These are phyloP conservation scores for Metschnikowia similis DNA, from an alignment of 805 yeast genomes.

Conservation along the genomic window DNA sequence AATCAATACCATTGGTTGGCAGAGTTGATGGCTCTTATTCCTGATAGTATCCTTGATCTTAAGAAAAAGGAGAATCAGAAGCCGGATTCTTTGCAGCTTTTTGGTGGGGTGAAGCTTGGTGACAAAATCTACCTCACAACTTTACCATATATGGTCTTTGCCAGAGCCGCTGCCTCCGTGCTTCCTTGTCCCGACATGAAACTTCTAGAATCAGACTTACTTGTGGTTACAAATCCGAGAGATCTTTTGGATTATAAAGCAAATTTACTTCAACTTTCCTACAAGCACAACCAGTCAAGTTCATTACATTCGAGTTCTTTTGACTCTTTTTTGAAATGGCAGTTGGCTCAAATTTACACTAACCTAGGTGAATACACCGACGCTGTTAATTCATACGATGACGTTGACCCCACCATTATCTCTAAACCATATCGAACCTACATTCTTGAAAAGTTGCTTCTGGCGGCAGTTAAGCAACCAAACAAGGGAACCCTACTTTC, in stretches of 20 bases:
- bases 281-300: not conserved
- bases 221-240: not conserved
- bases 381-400: not conserved
- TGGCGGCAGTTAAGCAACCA: not conserved
- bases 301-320: not conserved
- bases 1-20: slow-evolving; percentile 67
- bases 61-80: slow-evolving; percentile 10
- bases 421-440: not conserved
- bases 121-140: slow-evolving; percentile 26
- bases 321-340: slow-evolving; percentile 32
- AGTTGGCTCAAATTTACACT: slow-evolving; percentile 48
- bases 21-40: slow-evolving; percentile 48
- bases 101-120: slow-evolving; percentile 32
- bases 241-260: slow-evolving; percentile 9
- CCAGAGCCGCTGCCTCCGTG: slow-evolving; percentile 26
- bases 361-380: slow-evolving; percentile 6
- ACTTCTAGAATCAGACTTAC: slow-evolving; percentile 1
- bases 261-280: slow-evolving; percentile 3
- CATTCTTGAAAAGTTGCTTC: not conserved
- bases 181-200: slow-evolving; percentile 16
- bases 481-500: not conserved
- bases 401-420: not conserved
- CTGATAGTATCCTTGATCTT: slow-evolving; percentile 32
- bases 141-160: slow-evolving; percentile 27
- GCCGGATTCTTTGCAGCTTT: slow-evolving; percentile 16